Evolutionary conservation across 495 filamentous ascomycete species (phyloP).

Genomic region (Parmelia sp.): DNA sequence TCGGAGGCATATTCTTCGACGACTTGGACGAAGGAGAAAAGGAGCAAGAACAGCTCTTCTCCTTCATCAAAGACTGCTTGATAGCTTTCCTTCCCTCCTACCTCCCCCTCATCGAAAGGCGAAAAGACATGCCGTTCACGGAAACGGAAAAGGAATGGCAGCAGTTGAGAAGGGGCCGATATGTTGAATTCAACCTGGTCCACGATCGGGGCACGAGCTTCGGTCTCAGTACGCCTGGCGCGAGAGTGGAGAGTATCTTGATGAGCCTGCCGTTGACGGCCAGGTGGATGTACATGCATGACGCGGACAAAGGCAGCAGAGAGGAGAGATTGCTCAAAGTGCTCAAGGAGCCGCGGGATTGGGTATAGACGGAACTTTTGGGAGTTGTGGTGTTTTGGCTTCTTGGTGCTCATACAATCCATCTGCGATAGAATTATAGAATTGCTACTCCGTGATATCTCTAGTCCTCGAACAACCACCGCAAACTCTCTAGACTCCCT

Average conservation of each 20-base stretch:
- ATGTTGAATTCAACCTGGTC: slow-evolving; percentile 98
- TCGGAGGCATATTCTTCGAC: slow-evolving; percentile 98
- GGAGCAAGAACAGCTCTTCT: slow-evolving; percentile 84
- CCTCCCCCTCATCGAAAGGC: slow-evolving; percentile 73
- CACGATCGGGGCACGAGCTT: slow-evolving; percentile 96
- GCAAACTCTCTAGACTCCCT: too few species aligned
- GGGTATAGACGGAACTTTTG: slow-evolving; percentile 53
- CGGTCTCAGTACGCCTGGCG: slow-evolving; percentile 85
- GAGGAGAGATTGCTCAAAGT: slow-evolving; percentile 76
- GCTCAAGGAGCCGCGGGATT: slow-evolving; percentile 77
- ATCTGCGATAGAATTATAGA: background rate
- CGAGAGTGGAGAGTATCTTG: slow-evolving; percentile 89
- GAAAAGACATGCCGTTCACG: slow-evolving; percentile 88
- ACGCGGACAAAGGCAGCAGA: slow-evolving; percentile 63
- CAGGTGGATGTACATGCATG: slow-evolving; percentile 93
- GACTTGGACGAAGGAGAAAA: slow-evolving; percentile 81
- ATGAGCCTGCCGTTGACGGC: slow-evolving; percentile 96
- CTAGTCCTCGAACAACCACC: background rate
- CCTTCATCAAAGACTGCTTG: slow-evolving; percentile 81
- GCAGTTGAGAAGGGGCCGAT: slow-evolving; percentile 82
- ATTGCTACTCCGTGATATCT: background rate
- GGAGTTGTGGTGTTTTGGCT: too few species aligned
- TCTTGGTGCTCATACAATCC: too few species aligned
- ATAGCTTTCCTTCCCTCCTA: slow-evolving; percentile 88
- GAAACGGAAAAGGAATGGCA: slow-evolving; percentile 90